phyloP scores from a whole-genome alignment of 176 grass and related monocot species.

The Avena insularis region DNA sequence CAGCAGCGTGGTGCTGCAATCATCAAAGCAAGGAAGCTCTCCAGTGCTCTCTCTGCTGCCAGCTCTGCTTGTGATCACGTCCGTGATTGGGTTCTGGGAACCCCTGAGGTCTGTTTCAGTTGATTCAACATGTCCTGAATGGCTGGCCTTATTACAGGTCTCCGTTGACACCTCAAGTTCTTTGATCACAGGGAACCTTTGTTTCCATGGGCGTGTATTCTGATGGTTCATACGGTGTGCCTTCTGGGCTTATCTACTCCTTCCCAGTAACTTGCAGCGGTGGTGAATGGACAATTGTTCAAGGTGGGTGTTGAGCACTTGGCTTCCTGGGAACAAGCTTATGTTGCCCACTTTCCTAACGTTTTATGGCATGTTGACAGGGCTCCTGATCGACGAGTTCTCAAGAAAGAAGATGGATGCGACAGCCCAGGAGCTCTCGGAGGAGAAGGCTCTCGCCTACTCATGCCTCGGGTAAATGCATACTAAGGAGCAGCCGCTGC shows the following conservation, averaged over 20 bases:
- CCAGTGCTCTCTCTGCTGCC: constrained; percentile 93
- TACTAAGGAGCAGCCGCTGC: constrained; percentile 31
- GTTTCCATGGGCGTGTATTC: constrained; percentile 99
- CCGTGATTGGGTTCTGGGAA: constrained; percentile 94
- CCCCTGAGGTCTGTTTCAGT: constrained; percentile 69
- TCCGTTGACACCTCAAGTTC: neutral
- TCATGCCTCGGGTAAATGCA: constrained; percentile 78
- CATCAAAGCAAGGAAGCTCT: constrained; percentile 96
- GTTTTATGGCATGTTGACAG: constrained; percentile 41
- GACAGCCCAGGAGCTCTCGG: constrained; percentile 75
- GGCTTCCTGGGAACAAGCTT: neutral
- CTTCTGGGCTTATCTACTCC: constrained; percentile 91
- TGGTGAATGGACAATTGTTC: constrained; percentile 90
- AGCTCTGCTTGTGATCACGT: constrained; percentile 99
- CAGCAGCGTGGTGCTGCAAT: constrained; percentile 97
- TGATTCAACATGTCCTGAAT: neutral
- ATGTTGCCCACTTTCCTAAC: constrained; percentile 1
- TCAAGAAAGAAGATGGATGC: constrained; percentile 94
- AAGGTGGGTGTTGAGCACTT: constrained; percentile 49
- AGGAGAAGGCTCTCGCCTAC: constrained; percentile 96
- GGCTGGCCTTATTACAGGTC: neutral
- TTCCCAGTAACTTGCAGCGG: constrained; percentile 86
- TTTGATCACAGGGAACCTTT: constrained; percentile 67
- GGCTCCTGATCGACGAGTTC: constrained; percentile 81
- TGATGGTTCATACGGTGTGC: constrained; percentile 95